Evolutionary conservation across 1,284 basidiomycete genomes (phyloP).

Genomic region (Austroboletus novae-zelandiae): DNA sequence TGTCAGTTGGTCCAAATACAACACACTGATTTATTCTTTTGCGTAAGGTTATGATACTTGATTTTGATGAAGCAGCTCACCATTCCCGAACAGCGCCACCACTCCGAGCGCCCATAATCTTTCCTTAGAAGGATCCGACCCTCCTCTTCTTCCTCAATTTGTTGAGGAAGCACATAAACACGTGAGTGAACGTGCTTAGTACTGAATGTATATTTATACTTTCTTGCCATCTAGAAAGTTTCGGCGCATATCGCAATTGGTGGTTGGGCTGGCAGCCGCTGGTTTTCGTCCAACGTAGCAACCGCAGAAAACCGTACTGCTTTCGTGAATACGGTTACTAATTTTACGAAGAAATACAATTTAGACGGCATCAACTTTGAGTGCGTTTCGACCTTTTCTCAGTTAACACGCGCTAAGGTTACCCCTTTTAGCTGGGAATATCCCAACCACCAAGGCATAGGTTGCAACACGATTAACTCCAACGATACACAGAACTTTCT

Average conservation of each 20-base stretch:
- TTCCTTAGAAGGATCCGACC: constrained; percentile 39
- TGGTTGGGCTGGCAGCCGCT: constrained; percentile 75
- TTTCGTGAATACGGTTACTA: constrained; percentile 66
- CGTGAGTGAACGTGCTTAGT: constrained; percentile 23
- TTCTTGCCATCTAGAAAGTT: constrained; percentile 43
- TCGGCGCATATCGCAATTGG: constrained; percentile 74
- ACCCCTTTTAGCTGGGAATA: constrained; percentile 45
- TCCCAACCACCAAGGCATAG: constrained; percentile 44
- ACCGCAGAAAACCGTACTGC: constrained; percentile 55
- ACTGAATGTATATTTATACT: neutral
- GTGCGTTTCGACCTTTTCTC: constrained; percentile 8
- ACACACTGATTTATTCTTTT: constrained; percentile 48
- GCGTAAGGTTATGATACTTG: constrained; percentile 10
- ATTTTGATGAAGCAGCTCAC: neutral
- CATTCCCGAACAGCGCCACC: constrained; percentile 35
- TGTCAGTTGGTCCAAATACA: constrained; percentile 51
- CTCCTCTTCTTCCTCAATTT: constrained; percentile 46
- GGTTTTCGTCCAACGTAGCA: constrained; percentile 69
- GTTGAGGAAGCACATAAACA: constrained; percentile 48
- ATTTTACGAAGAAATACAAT: constrained; percentile 54
- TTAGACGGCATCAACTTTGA: constrained; percentile 29
- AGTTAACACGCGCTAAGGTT: constrained; percentile 2
- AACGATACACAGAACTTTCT: constrained; percentile 46
- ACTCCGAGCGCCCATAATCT: constrained; percentile 38
- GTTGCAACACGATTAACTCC: constrained; percentile 42